These are phyloP conservation scores for Petunia secreta DNA, from an alignment of 257 asterid genomes.

Conservation along the genomic window DNA sequence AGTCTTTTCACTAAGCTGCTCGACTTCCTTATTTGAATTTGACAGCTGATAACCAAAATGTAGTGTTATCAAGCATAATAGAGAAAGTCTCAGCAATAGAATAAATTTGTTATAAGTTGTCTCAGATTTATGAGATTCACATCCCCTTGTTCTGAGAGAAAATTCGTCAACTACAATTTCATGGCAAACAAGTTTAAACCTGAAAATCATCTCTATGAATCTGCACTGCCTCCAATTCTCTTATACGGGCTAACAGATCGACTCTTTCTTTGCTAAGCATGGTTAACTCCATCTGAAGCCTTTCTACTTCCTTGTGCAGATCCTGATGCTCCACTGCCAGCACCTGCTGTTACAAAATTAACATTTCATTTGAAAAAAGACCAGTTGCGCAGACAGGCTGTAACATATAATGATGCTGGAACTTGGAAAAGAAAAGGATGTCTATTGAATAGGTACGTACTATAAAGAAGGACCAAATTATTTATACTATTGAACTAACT, in stretches of 20 bases:
- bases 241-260: conserved; percentile 41
- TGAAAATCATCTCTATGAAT: conserved; percentile 40
- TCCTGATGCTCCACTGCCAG: conserved; percentile 36
- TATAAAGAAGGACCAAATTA: conserved; percentile 1
- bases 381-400: conserved; percentile 27
- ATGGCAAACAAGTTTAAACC: conserved; percentile 40
- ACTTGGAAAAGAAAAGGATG: conserved; percentile 1
- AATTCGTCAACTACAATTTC: conserved; percentile 20
- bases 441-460: conserved; percentile 4
- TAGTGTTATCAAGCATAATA: conserved; percentile 15
- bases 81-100: conserved; percentile 17
- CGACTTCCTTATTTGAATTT: conserved; percentile 42
- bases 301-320: conserved; percentile 46
- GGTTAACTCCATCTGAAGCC: conserved; percentile 53
- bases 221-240: conserved; percentile 43
- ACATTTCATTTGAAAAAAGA: conserved; percentile 35
- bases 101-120: background rate
- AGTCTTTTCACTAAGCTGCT: conserved; percentile 47
- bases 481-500: conserved; percentile 3
- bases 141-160: conserved; percentile 10
- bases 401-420: conserved; percentile 19
- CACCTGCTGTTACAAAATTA: conserved; percentile 36
- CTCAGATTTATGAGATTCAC: background rate
- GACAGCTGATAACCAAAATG: conserved; percentile 20
- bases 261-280: conserved; percentile 55